These are phyloP conservation scores for Citrullus mucosospermus DNA, from an alignment of 306 rosid species.

Conservation along the genomic window DNA sequence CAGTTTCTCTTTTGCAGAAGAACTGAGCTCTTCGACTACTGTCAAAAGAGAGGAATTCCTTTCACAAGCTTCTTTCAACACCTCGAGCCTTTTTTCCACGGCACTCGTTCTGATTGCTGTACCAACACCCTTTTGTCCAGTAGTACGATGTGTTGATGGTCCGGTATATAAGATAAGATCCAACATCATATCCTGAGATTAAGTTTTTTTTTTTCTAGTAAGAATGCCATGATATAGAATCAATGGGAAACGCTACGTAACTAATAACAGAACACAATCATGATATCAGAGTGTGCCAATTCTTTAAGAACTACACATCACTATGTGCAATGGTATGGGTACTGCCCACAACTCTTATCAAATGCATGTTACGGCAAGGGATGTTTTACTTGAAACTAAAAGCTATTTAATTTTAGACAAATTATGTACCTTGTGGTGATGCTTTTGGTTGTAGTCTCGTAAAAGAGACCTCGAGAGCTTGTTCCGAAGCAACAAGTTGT, in stretches of 20 bases:
- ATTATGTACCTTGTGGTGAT: constrained; percentile 52
- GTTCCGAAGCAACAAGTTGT: constrained; percentile 49
- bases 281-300: not conserved
- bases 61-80: constrained; percentile 61
- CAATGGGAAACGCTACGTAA: not conserved
- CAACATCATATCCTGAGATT: constrained; percentile 56
- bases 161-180: constrained; percentile 39
- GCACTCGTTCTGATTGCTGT: constrained; percentile 11
- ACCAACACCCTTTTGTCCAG: constrained; percentile 14
- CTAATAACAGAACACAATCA: not conserved
- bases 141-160: constrained; percentile 9
- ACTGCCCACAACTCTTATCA: not conserved
- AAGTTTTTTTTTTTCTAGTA: not conserved
- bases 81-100: constrained; percentile 40
- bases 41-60: constrained; percentile 58
- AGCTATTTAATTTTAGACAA: not conserved
- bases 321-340: not conserved
- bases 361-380: not conserved
- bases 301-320: not conserved
- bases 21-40: constrained; percentile 40
- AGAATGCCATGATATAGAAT: not conserved
- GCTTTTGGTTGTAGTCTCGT: constrained; percentile 59
- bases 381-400: not conserved
- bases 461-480: constrained; percentile 61
- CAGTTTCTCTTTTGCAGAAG: constrained; percentile 15